Percentiles rank a stretch among this genome's conserved stretches.
Evolutionary conservation across 257 asterid genomes (phyloP).

Genomic region (Solanum pennellii): DNA sequence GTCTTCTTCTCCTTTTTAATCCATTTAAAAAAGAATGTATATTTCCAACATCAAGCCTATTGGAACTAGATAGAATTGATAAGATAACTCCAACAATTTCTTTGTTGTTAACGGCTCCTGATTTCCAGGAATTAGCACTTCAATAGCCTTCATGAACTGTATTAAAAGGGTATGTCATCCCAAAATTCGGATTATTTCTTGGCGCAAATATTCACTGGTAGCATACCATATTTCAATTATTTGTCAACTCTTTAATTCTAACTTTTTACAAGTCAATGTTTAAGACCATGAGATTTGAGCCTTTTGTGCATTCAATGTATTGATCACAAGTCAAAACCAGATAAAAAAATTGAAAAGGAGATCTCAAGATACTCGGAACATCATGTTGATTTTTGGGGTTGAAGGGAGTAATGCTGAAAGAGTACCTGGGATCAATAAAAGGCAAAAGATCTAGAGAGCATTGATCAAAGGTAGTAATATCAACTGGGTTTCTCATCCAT

Average conservation of each 20-base stretch:
- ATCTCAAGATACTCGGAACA: not conserved
- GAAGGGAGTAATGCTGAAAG: not conserved
- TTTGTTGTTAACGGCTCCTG: too few species aligned
- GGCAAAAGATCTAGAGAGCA: constrained; percentile 44
- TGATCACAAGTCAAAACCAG: not conserved
- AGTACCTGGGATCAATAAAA: constrained; percentile 58
- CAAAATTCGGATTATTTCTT: not conserved
- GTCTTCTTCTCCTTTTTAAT: not conserved
- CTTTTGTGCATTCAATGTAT: not conserved
- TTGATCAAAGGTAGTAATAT: constrained; percentile 29
- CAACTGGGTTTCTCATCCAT: constrained; percentile 87
- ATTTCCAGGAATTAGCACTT: not conserved
- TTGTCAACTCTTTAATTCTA: not conserved
- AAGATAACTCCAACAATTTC: not conserved
- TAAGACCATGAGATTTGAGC: not conserved
- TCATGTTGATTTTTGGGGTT: not conserved
- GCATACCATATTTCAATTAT: not conserved
- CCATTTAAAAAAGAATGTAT: not conserved
- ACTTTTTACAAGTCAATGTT: not conserved
- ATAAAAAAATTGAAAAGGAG: not conserved
- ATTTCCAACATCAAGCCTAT: not conserved
- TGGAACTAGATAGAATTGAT: not conserved
- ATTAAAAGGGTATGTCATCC: not conserved
- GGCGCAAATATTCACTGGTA: not conserved
- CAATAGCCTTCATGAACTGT: not conserved